Conservation (phyloP, 148 eudicot species). For the Arctostaphylos glauca region DNA sequence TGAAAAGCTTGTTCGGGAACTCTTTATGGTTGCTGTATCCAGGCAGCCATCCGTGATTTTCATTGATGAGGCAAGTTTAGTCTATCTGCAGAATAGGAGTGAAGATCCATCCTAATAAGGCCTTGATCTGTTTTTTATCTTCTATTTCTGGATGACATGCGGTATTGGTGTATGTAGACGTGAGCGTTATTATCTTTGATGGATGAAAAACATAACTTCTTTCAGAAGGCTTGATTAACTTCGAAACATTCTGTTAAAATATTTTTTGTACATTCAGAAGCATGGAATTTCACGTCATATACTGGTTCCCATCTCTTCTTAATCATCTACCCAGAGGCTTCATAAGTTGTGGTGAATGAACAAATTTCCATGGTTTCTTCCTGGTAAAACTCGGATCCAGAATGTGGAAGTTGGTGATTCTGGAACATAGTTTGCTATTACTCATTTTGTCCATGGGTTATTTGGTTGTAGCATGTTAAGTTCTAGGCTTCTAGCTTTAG, state of each 20-base stretch:
- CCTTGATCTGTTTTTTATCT: background rate
- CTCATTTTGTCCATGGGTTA: background rate
- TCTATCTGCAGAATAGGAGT: constrained; percentile 10
- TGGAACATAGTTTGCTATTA: background rate
- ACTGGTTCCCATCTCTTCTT: background rate
- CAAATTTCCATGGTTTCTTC: background rate
- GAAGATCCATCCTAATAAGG: background rate
- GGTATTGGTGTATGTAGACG: background rate
- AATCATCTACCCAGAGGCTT: background rate
- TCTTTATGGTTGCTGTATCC: constrained; percentile 80
- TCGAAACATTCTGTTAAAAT: background rate
- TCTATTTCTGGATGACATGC: background rate
- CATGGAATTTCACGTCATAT: background rate
- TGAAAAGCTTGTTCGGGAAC: constrained; percentile 96
- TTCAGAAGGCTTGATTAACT: background rate
- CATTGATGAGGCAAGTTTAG: constrained; percentile 80
- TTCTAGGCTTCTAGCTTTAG: background rate
- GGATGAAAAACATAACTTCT: background rate
- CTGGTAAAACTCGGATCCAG: background rate
- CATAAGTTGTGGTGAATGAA: background rate
- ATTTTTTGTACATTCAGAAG: background rate
- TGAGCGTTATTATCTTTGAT: background rate
- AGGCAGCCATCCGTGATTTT: constrained; percentile 96
- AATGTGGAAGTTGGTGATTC: background rate
- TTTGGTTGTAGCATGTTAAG: background rate